These are phyloP conservation scores for Hagleromyces aurorensis DNA, from an alignment of 805 yeast species.

Conservation along the genomic window DNA sequence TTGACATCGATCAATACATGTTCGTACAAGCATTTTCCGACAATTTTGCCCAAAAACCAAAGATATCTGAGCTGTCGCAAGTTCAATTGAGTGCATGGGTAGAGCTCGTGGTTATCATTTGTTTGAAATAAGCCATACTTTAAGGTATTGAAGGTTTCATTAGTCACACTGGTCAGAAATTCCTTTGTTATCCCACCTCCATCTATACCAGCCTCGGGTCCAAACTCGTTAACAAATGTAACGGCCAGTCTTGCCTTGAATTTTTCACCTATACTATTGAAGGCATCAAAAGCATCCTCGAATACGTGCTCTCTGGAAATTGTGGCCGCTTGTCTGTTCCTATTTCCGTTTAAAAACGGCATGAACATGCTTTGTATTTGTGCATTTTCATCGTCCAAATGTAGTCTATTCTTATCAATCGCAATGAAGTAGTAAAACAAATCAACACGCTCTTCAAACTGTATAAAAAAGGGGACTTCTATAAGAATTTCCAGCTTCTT, in stretches of 20 bases:
- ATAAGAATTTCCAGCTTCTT: conserved; percentile 44
- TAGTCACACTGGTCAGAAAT: conserved; percentile 63
- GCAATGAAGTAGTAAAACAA: conserved; percentile 59
- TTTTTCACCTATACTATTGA: conserved; percentile 43
- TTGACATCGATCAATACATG: conserved; percentile 70
- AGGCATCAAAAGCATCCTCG: conserved; percentile 63
- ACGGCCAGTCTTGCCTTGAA: conserved; percentile 59
- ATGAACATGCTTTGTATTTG: conserved; percentile 10
- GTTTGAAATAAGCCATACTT: conserved; percentile 33
- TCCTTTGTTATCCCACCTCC: conserved; percentile 97
- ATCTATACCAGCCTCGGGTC: conserved; percentile 84
- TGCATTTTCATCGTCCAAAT: conserved; percentile 17
- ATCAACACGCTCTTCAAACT: conserved; percentile 66
- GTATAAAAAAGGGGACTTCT: conserved; percentile 70
- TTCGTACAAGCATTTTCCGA: conserved; percentile 87
- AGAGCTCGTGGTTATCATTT: conserved; percentile 51
- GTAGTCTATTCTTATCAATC: conserved; percentile 38
- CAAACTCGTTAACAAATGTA: conserved; percentile 62
- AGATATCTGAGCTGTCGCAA: conserved; percentile 30
- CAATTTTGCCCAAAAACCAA: conserved; percentile 68
- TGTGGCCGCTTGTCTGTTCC: conserved; percentile 34
- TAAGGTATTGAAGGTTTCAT: conserved; percentile 52
- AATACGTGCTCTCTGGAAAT: conserved; percentile 65
- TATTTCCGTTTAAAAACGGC: conserved; percentile 12
- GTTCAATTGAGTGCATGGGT: conserved; percentile 40